Base-by-base conservation (phyloP, 2,329 filamentous ascomycete genomes). In the Penicillium aurantiogriseum region DNA sequence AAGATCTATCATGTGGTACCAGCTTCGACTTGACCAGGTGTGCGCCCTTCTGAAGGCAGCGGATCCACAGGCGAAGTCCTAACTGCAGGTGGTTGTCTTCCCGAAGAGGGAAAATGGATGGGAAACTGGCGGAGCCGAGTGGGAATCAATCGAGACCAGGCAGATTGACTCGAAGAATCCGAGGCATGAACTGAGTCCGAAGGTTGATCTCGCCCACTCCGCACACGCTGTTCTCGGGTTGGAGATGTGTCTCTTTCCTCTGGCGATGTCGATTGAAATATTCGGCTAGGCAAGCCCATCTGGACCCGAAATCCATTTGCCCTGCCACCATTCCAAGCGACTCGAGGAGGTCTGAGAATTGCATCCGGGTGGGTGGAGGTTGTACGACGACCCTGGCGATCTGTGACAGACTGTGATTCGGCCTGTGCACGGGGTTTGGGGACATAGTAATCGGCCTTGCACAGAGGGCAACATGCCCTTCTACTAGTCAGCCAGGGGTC, bases 381-480 rank as follows among this genome's bases (percentile, higher is more conserved):
- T 43, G 54, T 57, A 59, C 65, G 70, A 61, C 70, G 73, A 43
- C 67, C 66, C 53, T 66, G 58, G 13, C 74, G 71, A 48, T 73
- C 76, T 49, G 61, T 58, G 40, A 67, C 67, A 40, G 68, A 49
- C 11, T 60, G 50, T 19, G 61, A 50, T 45, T 71, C 73, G 43
- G 64, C 80, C 60, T 87, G 85, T 3, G 89, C 81, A 17, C 91
- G 89, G 50, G 92, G 91, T 77, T 97, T 97, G 0, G 94, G 93
- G 3, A 91, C 88, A 74, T 96, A 97, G 75, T 97, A 99, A 71
- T 99, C 94, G 40, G 93, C 91, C 78, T 99, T 99, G 81, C 94
- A 99, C 7, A 99, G 86, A 6, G 94, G 94, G 73, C 94, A 99
- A 79, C 93, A 97, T 27, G 94, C 94, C 64, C 93, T 88, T 62